phyloP scores from a whole-genome alignment of 2,329 filamentous ascomycete genomes.

The Tetracladium maxilliforme region DNA sequence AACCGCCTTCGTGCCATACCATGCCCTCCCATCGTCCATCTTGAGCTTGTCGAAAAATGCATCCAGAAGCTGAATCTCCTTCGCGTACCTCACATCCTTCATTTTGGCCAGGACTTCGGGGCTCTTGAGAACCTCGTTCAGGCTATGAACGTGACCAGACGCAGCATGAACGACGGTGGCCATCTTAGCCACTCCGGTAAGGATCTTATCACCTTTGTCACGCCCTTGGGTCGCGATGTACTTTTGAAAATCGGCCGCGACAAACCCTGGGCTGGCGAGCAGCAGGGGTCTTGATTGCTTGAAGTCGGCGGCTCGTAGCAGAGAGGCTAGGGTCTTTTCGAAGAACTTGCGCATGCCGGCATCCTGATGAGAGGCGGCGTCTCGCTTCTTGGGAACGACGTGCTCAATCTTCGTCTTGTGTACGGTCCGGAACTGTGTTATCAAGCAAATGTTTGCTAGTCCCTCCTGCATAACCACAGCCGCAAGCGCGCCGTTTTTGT shows the following conservation, averaged over 20 bases:
- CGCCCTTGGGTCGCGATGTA: conserved; percentile 53
- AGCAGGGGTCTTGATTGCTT: conserved; percentile 55
- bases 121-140: conserved; percentile 76
- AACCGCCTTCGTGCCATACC: conserved; percentile 78
- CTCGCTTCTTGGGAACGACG: conserved; percentile 51
- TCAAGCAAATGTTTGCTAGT: conserved; percentile 67
- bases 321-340: conserved; percentile 57
- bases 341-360: conserved; percentile 68
- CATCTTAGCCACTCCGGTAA: too few relatives aligned
- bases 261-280: conserved; percentile 80
- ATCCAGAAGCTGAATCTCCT: conserved; percentile 75
- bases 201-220: conserved; percentile 51
- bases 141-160: conserved; percentile 72
- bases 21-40: conserved; percentile 74
- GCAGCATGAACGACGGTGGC: conserved; percentile 67
- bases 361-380: conserved; percentile 46
- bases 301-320: conserved; percentile 69
- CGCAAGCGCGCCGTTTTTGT: conserved; percentile 68
- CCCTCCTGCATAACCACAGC: conserved; percentile 92
- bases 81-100: conserved; percentile 75
- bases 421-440: conserved; percentile 68
- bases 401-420: conserved; percentile 56
- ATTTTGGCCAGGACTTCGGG: conserved; percentile 64
- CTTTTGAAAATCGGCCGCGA: conserved; percentile 65
- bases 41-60: conserved; percentile 65